phyloP scores from a whole-genome alignment of 139 green algal species.

The Yamagishiella unicocca region DNA sequence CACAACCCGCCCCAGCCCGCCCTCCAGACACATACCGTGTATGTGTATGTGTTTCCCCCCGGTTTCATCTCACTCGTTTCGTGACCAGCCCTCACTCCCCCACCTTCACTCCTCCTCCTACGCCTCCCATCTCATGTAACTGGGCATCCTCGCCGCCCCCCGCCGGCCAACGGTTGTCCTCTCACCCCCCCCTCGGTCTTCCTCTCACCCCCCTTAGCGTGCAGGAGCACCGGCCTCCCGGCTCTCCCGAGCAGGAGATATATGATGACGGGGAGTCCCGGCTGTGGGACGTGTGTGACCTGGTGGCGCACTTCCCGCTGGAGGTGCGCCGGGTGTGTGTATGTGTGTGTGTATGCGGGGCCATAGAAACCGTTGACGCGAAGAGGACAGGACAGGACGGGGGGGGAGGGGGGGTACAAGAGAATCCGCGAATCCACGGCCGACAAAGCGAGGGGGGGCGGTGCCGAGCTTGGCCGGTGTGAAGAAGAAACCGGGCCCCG shows the following conservation, averaged over 20 bases:
- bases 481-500: too few relatives aligned
- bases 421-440: too few relatives aligned
- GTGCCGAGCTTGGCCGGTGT: too few relatives aligned
- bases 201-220: conserved; percentile 57
- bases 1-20: too few relatives aligned
- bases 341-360: not conserved
- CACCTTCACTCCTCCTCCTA: not conserved
- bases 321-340: conserved; percentile 50
- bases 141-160: not conserved
- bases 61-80: too few relatives aligned
- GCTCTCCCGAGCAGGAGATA: conserved; percentile 69
- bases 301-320: conserved; percentile 72
- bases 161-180: not conserved
- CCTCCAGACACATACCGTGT: too few relatives aligned
- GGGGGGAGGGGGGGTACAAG: too few relatives aligned
- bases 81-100: too few relatives aligned
- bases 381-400: too few relatives aligned
- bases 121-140: not conserved
- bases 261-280: conserved; percentile 54
- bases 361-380: not conserved
- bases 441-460: too few relatives aligned
- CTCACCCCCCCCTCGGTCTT: too few relatives aligned
- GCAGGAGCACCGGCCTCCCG: conserved; percentile 62
- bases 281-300: conserved; percentile 76
- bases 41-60: too few relatives aligned